Percentiles rank a stretch among this genome's conserved stretches.
Evolutionary conservation across 805 yeast species (phyloP).

Genomic region (Ascoidea asiatica): DNA sequence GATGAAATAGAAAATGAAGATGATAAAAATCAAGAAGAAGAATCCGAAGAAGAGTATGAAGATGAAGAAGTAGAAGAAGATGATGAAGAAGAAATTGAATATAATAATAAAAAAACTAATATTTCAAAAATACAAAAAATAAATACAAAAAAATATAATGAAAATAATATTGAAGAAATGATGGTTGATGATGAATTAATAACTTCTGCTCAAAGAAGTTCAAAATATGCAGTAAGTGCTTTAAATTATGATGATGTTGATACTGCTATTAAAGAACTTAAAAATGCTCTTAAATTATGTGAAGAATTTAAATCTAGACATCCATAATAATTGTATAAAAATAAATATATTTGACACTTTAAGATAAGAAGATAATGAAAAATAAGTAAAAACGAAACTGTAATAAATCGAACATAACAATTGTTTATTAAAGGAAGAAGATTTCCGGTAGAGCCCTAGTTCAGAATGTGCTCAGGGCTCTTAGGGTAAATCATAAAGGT

Average conservation of each 20-base stretch:
- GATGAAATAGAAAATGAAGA: too few species aligned
- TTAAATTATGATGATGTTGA: constrained; percentile 60
- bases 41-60: too few species aligned
- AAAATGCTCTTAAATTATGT: constrained; percentile 33
- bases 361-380: too few species aligned
- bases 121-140: not conserved
- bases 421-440: too few species aligned
- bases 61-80: not conserved
- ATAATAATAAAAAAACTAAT: constrained; percentile 1
- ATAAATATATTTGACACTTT: too few species aligned
- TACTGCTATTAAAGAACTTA: constrained; percentile 54
- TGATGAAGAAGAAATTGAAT: not conserved
- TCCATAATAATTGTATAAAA: too few species aligned
- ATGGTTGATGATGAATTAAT: constrained; percentile 43
- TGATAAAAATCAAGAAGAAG: too few species aligned
- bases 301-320: not conserved
- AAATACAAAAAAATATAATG: constrained; percentile 11
- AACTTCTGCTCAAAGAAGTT: constrained; percentile 48
- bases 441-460: too few species aligned
- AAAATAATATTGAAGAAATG: constrained; percentile 32
- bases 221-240: constrained; percentile 69
- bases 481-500: too few species aligned
- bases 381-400: too few species aligned
- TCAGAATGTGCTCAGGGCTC: too few species aligned
- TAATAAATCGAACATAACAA: too few species aligned